These are phyloP conservation scores for Lachnellula occidentalis DNA, from an alignment of 2,329 filamentous ascomycete species.

Conservation along the genomic window DNA sequence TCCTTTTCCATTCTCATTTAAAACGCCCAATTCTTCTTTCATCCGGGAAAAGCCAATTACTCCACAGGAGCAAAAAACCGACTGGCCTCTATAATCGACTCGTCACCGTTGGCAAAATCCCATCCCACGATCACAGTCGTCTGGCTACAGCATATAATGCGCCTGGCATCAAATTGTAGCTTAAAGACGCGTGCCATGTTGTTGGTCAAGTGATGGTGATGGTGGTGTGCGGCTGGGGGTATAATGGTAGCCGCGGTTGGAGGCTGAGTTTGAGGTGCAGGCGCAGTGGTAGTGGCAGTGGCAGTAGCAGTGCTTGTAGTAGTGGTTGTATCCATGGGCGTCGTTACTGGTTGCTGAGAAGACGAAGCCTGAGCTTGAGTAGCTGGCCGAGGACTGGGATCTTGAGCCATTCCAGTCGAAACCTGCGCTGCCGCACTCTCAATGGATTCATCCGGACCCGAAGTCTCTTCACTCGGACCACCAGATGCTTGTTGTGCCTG, in stretches of 20 bases:
- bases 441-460: neutral
- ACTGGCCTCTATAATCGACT: constrained; percentile 70
- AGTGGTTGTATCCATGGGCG: constrained; percentile 1
- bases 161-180: constrained; percentile 87
- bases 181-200: constrained; percentile 70
- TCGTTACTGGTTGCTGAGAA: neutral
- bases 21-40: neutral
- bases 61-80: constrained; percentile 68
- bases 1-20: neutral
- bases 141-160: constrained; percentile 92
- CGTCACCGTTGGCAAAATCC: constrained; percentile 90
- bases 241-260: neutral
- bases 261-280: constrained; percentile 35
- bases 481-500: neutral
- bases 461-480: neutral
- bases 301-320: neutral
- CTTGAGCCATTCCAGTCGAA: neutral
- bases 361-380: neutral
- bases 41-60: constrained; percentile 23
- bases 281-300: constrained; percentile 1
- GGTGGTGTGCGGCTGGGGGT: neutral
- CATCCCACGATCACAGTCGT: constrained; percentile 89
- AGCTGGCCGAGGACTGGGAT: neutral
- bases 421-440: neutral
- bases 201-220: constrained; percentile 20